phyloP scores from a whole-genome alignment of 352 stramenopile species.

The Aphanomyces euteiches region DNA sequence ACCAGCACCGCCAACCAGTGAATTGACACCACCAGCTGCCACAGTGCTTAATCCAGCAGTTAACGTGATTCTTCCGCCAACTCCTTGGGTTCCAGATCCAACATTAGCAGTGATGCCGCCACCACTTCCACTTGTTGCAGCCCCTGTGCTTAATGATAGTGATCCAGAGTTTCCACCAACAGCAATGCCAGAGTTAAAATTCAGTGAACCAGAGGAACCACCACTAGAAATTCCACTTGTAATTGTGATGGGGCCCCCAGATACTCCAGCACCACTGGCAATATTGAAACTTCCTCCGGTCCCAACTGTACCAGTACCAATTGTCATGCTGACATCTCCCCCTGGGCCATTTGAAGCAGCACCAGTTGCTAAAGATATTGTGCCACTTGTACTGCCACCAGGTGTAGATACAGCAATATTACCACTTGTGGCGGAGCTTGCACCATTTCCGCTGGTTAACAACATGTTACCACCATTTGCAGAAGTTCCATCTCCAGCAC shows the following conservation, averaged over 20 bases:
- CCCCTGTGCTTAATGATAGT: constrained; percentile 2
- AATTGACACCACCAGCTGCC: constrained; percentile 31
- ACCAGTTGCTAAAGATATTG: constrained; percentile 46
- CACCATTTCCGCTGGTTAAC: constrained; percentile 35
- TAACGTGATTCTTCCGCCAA: constrained; percentile 15
- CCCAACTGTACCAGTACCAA: constrained; percentile 49
- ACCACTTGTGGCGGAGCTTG: constrained; percentile 33
- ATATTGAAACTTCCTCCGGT: constrained; percentile 34
- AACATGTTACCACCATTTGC: constrained; percentile 34
- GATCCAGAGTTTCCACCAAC: constrained; percentile 12
- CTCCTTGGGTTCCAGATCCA: background rate
- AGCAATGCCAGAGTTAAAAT: background rate
- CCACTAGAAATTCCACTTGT: background rate
- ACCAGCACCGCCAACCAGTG: background rate
- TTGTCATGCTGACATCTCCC: constrained; percentile 43
- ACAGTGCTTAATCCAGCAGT: constrained; percentile 32
- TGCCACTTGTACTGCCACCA: constrained; percentile 46
- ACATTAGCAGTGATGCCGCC: constrained; percentile 5
- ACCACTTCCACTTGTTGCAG: constrained; percentile 14
- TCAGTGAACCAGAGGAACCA: background rate
- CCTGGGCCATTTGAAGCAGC: constrained; percentile 51
- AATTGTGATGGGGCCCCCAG: background rate
- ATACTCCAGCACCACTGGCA: background rate
- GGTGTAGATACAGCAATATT: background rate
- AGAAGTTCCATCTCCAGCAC: constrained; percentile 50